Base-by-base conservation (phyloP, 2,329 filamentous ascomycete genomes). In the Fusarium clavum region DNA sequence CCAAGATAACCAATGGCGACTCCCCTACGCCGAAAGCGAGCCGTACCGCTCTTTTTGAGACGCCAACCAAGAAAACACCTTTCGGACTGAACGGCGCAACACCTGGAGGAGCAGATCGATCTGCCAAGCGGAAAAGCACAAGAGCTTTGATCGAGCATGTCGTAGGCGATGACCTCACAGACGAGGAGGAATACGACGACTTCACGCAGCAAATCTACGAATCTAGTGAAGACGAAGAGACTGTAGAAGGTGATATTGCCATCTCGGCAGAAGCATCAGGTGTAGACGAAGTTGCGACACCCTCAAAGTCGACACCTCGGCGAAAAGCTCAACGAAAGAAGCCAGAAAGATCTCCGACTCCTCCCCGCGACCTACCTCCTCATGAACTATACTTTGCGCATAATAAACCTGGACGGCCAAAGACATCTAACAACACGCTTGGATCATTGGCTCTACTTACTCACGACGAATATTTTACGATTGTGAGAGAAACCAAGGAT, bases 361-460 rank as follows among this genome's bases (percentile, higher is more conserved):
- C 94, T 5, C 93, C 95, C 20, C 87, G 89, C 55, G 88, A 97
- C 74, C 86, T 98, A 4, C 92, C 94, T 8, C 86, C 94, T 0
- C 93, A 98, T 76, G 96, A 98, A 79, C 88, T 92, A 71, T 99
- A 97, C 82, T 98, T 99, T 79, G 93, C 91, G 76, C 93, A 98
- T 76, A 98, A 97, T 77, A 91, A 93, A 49, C 90, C 93, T 0
- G 94, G 93, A 4, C 87, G 90, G 6, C 85, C 89, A 46, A 94
- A 94, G 80, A 97, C 95, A 0, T 98, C 94, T 3, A 92, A 93
- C 77, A 96, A 96, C 71, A 97, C 90, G 0, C 84, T 98, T 8
- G 86, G 91, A 1, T 90, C 91, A 7, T 83, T 97, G 34, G 84
- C 88, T 6, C 84, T 97, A 13, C 88, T 98, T 60, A 94, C 92